Evolutionary conservation across 192 early-diverging fungal species (phyloP), one percentile per base, ranked within the genome.

Genomic region (Gorgonomyces haynaldii): DNA sequence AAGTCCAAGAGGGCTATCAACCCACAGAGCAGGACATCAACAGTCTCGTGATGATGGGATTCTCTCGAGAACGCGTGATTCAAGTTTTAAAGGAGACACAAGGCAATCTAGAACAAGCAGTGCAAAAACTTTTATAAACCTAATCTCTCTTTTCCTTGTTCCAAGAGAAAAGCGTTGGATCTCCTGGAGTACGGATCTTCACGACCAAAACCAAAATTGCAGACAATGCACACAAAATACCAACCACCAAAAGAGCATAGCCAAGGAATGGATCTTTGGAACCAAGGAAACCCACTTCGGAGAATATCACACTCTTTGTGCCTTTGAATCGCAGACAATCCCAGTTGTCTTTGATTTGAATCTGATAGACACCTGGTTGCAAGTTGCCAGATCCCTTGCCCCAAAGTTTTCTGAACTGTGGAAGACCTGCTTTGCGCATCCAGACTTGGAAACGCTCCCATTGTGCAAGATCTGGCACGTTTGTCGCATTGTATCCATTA

Each of bases 361-460:
- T 63, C 36, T 71, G 19, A 30, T 50, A 42, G 87, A 98, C 49
- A 55, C 47, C 59, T 91, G 62, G 13, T 58, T 58, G 37, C 68
- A 62, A 46, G 0, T 8, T 31, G 7, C 45, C 45, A 20, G 28
- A 15, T 9, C 23, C 45, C 24, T 74, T 73, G 21, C 87, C 86
- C 58, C 86, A 97, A 32, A 99, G 68, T 64, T 99, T 99, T 44
- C 94, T 70, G 68, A 96, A 97, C 27, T 79, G 86, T 26, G 96
- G 96, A 44, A 95, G 70, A 5, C 92, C 91, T 17, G 89, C 90
- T 0, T 85, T 88, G 27, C 94, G 73, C 92, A 99, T 95, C 96
- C 96, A 99, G 15, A 99, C 96, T 53, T 92, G 85, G 52, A 99
- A 86, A 32, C 84, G 77, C 65, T 96, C 82, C 69, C 86, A 70